A percentile compares a stretch with the other conserved stretches of the same genome.
Conservation (phyloP, 2,329 filamentous ascomycete species). For the Pezicula carpinea region DNA sequence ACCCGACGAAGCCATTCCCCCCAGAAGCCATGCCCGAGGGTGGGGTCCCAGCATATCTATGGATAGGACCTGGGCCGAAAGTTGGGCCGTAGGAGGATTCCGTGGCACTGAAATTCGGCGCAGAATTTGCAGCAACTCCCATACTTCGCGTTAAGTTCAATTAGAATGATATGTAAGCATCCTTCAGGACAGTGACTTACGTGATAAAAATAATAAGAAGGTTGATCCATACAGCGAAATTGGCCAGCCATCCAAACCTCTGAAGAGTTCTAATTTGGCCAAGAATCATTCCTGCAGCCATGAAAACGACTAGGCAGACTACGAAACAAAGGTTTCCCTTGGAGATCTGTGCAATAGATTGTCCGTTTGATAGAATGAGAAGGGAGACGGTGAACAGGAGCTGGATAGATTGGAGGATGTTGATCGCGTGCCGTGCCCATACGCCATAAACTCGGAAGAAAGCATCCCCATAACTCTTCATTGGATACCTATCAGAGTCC, state of each 20-base stretch:
- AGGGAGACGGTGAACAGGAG: slow-evolving; percentile 47
- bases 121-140: slow-evolving; percentile 43
- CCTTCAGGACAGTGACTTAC: slow-evolving; percentile 14
- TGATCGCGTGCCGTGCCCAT: slow-evolving; percentile 40
- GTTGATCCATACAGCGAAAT: slow-evolving; percentile 51
- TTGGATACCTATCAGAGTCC: slow-evolving; percentile 20
- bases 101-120: slow-evolving; percentile 41
- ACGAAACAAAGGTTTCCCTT: slow-evolving; percentile 47
- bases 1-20: slow-evolving; percentile 37
- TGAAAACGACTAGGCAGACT: slow-evolving; percentile 46
- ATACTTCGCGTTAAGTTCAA: slow-evolving; percentile 33
- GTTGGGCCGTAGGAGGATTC: slow-evolving; percentile 26
- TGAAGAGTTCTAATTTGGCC: slow-evolving; percentile 53
- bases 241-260: slow-evolving; percentile 50
- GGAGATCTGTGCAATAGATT: slow-evolving; percentile 49
- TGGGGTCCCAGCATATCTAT: slow-evolving; percentile 32
- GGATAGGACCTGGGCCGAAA: slow-evolving; percentile 25
- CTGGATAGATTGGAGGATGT: slow-evolving; percentile 42
- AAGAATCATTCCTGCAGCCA: slow-evolving; percentile 44
- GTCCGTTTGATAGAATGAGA: slow-evolving; percentile 47
- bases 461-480: slow-evolving; percentile 26
- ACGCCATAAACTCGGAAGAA: slow-evolving; percentile 42
- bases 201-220: slow-evolving; percentile 47
- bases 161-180: slow-evolving; percentile 4
- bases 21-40: slow-evolving; percentile 38